Conservation (phyloP, 148 eudicot genomes). For the Rhododendron simsii region DNA sequence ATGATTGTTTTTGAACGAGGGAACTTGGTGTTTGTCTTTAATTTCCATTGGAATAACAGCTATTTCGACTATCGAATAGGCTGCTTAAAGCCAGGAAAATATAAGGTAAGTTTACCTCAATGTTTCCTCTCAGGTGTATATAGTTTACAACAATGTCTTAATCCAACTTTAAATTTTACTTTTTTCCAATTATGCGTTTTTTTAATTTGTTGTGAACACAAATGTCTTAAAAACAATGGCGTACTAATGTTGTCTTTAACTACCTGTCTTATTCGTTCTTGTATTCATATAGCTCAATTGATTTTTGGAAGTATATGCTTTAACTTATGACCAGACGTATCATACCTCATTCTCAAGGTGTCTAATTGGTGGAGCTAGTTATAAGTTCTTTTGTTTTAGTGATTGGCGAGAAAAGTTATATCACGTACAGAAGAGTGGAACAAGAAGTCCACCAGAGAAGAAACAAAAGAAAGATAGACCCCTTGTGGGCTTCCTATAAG, state of each 20-base stretch:
- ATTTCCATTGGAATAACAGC: conserved; percentile 88
- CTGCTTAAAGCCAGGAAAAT: conserved; percentile 84
- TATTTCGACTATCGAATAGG: conserved; percentile 84
- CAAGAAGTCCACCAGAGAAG: neutral
- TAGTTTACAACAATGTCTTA: neutral
- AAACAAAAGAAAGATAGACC: neutral
- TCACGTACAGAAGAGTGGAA: neutral
- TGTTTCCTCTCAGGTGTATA: neutral
- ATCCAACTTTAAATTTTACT: neutral
- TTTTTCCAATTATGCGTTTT: neutral
- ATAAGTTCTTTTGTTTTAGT: neutral
- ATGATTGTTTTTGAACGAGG: conserved; percentile 83
- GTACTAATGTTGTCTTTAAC: neutral
- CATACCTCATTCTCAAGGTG: too few species aligned
- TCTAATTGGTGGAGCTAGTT: neutral
- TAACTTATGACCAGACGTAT: neutral
- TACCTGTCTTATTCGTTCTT: neutral
- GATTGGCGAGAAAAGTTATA: neutral
- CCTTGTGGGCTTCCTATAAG: neutral
- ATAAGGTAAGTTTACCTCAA: conserved; percentile 48
- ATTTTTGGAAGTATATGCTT: neutral
- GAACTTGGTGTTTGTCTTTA: conserved; percentile 85
- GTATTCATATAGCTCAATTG: neutral
- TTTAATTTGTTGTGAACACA: neutral
- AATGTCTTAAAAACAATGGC: too few species aligned